These are phyloP conservation scores for Xylaria sp. DNA, from an alignment of 2,329 filamentous ascomycete genomes.

Conservation along the genomic window DNA sequence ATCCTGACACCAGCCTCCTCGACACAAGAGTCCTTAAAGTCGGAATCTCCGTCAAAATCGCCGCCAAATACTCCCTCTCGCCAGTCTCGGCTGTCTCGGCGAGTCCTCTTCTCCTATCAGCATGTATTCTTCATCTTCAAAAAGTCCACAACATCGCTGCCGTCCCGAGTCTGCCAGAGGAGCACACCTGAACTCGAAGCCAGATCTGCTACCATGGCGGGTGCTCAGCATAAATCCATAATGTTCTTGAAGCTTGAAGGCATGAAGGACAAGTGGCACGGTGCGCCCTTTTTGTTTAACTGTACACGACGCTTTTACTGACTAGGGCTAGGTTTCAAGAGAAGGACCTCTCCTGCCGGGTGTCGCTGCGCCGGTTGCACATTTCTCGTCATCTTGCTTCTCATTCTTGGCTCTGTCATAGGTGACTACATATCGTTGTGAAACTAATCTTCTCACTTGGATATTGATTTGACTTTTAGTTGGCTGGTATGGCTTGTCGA, in stretches of 20 bases:
- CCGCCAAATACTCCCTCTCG: no score
- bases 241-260: constrained; percentile 19
- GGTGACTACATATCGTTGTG: constrained; percentile 22
- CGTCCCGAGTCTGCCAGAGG: constrained; percentile 1
- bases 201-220: background rate
- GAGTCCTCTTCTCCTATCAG: constrained; percentile 30
- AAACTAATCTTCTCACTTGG: background rate
- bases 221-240: constrained; percentile 6
- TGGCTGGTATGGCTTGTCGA: constrained; percentile 32
- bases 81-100: constrained; percentile 23
- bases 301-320: background rate
- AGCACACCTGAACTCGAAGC: background rate
- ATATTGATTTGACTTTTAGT: constrained; percentile 14
- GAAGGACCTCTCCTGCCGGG: constrained; percentile 10
- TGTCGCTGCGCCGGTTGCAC: constrained; percentile 29
- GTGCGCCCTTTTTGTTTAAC: constrained; percentile 7
- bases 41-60: no score
- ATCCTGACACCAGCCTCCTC: constrained; percentile 8
- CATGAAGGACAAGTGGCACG: constrained; percentile 16
- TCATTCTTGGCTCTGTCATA: constrained; percentile 17
- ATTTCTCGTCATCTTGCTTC: constrained; percentile 25
- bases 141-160: background rate
- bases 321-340: constrained; percentile 25
- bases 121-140: constrained; percentile 15
- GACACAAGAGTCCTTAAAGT: no score